Evolutionary conservation across 345 rosid species (phyloP).

Genomic region (Pistacia integerrima): DNA sequence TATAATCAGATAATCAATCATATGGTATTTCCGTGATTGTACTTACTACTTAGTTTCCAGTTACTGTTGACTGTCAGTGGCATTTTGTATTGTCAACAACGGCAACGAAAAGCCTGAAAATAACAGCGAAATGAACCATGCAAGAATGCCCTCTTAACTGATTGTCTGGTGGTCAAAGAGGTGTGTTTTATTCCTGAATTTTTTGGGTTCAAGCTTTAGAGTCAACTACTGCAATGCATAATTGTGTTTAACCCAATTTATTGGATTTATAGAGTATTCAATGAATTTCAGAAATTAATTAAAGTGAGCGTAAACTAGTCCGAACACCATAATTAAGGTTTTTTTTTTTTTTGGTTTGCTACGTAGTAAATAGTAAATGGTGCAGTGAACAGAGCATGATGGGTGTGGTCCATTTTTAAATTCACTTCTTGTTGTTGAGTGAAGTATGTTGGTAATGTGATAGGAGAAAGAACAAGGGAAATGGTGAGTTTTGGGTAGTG

Average conservation of each 20-base stretch:
- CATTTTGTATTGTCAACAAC: neutral
- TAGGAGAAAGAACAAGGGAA: conserved; percentile 15
- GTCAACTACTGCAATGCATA: too few species aligned
- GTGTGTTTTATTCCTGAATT: too few species aligned
- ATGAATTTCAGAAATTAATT: too few species aligned
- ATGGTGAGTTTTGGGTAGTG: conserved; percentile 1
- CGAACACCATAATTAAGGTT: too few species aligned
- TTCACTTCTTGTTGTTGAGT: neutral
- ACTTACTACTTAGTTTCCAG: neutral
- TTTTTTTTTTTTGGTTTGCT: too few species aligned
- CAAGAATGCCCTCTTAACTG: neutral
- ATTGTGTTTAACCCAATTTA: too few species aligned
- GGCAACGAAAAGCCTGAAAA: neutral
- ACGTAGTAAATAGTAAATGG: neutral
- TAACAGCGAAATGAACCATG: neutral
- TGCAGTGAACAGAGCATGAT: neutral
- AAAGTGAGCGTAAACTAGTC: too few species aligned
- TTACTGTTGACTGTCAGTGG: conserved; percentile 15
- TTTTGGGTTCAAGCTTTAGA: too few species aligned
- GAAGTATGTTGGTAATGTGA: conserved; percentile 1
- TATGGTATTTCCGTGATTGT: neutral
- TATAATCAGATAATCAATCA: neutral
- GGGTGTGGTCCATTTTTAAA: neutral
- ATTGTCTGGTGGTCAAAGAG: too few species aligned
- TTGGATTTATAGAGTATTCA: too few species aligned